A percentile compares a stretch with the other conserved stretches of the same genome.
Evolutionary conservation across 805 yeast species (phyloP).

Genomic region (Kuraishia ogatae): DNA sequence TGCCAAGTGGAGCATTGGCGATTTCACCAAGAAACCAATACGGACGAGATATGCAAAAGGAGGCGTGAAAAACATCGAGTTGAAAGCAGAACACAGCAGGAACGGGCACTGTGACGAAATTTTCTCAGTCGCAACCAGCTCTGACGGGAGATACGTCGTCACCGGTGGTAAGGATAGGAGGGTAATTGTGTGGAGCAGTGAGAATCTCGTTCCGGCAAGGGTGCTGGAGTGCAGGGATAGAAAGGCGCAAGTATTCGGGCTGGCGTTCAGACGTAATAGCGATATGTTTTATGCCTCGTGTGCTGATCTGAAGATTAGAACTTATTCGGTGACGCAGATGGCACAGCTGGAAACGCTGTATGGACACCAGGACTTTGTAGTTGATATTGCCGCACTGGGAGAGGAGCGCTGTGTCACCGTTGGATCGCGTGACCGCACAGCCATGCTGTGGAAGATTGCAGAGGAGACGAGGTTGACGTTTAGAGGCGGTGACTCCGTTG

Average conservation of each 20-base stretch:
- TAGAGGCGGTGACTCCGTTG: slow-evolving; percentile 72
- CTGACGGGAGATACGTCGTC: slow-evolving; percentile 81
- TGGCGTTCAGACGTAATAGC: slow-evolving; percentile 70
- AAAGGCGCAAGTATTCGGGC: slow-evolving; percentile 61
- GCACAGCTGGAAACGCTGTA: slow-evolving; percentile 86
- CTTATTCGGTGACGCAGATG: slow-evolving; percentile 76
- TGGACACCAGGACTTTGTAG: slow-evolving; percentile 91
- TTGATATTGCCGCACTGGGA: slow-evolving; percentile 71
- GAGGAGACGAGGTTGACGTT: slow-evolving; percentile 93
- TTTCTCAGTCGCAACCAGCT: slow-evolving; percentile 69
- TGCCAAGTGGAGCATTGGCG: slow-evolving; percentile 69
- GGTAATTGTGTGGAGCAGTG: slow-evolving; percentile 79
- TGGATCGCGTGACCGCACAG: slow-evolving; percentile 91
- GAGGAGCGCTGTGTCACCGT: slow-evolving; percentile 94
- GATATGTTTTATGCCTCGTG: slow-evolving; percentile 89
- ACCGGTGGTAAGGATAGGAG: slow-evolving; percentile 87
- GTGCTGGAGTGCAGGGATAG: slow-evolving; percentile 69
- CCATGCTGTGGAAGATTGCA: slow-evolving; percentile 92
- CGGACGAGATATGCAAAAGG: slow-evolving; percentile 60
- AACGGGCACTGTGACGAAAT: slow-evolving; percentile 77
- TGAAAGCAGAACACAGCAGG: slow-evolving; percentile 39
- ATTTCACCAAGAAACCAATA: slow-evolving; percentile 48
- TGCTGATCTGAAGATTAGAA: slow-evolving; percentile 84
- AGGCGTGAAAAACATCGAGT: slow-evolving; percentile 36
- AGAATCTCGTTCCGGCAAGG: slow-evolving; percentile 64